Conservation (phyloP, 768 basidiomycete genomes). For the Mycena floridula region DNA sequence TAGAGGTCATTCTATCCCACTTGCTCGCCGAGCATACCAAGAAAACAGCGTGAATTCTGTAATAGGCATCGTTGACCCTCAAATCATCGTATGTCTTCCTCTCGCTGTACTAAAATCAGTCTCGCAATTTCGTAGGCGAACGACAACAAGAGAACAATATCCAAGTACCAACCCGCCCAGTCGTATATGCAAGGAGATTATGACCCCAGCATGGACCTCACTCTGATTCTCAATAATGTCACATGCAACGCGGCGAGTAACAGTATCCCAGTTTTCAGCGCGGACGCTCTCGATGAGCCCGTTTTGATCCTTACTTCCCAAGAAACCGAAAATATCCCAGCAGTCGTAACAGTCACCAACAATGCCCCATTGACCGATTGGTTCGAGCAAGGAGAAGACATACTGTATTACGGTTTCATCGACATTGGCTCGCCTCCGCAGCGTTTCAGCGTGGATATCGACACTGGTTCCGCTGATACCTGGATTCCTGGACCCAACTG, state of each 20-base stretch:
- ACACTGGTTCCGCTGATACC: conserved; percentile 67
- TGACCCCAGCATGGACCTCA: background rate
- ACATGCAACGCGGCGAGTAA: background rate
- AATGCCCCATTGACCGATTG: conserved; percentile 7
- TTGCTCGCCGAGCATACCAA: too few species aligned
- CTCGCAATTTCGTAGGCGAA: too few species aligned
- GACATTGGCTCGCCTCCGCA: conserved; percentile 52
- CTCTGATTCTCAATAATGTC: background rate
- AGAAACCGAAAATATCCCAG: background rate
- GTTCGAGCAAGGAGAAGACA: conserved; percentile 5
- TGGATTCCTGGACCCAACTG: conserved; percentile 42
- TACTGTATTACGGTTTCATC: conserved; percentile 43
- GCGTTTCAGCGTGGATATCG: conserved; percentile 49
- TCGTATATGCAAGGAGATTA: background rate
- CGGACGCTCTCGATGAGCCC: background rate
- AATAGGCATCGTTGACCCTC: too few species aligned
- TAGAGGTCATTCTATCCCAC: too few species aligned
- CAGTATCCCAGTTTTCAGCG: background rate
- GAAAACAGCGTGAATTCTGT: too few species aligned
- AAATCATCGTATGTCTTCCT: too few species aligned
- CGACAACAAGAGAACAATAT: too few species aligned
- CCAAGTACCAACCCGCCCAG: too few species aligned
- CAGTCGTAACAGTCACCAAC: background rate
- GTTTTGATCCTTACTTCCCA: background rate
- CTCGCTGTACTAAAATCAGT: too few species aligned